Base-by-base conservation (phyloP, 1,284 basidiomycete species). In the Ceraceosorus bombacis region DNA sequence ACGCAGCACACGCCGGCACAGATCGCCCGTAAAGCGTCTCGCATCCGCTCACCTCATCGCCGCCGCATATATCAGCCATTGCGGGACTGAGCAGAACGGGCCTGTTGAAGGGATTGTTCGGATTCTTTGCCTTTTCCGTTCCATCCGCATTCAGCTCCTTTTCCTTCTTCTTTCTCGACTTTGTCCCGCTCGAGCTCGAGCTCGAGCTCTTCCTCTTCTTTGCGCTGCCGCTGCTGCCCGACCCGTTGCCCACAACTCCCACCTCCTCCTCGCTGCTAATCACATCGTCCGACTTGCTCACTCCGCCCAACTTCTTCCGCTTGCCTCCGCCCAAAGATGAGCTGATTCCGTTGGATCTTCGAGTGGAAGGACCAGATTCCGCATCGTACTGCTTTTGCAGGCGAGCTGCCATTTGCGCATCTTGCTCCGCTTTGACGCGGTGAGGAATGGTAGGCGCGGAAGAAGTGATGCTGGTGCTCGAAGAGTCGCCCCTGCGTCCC, bases 21-120 rank as follows among this genome's bases (percentile, higher is more conserved):
- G 41, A 6, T 55, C 6, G 12, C 6, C 38, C 41, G 0, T 27
- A 2, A 27, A 5, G 8, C 27, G 27, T 12, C 12, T 36, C 41
- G 15, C 50, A 6, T 37, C 38, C 17, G 70, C 71, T 41, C 58
- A 69, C 70, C 59, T 72, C 71, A 48, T 66, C 58, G 0, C 66
- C 72, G n/a, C 73, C 74, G 49, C 74, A 77, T 6, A 77, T 66
- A 37, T 76, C 73, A 8, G 73, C 70, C 58, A 77, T 64, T 49
- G 61, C 62, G 15, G 67, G 56, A 4, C 67, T 68, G 37, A 77
- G 68, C 9, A 72, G 61, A 40, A 77, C 62, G 6, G 76, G 74
- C 41, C 69, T 53, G 54, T 76, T 77, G 62, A 77, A 71, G 6
- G 76, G 70, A 55, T 73, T 77, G 64, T 76, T 76, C 13, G 73